Conservation (phyloP, 2,329 filamentous ascomycete genomes). For the Sarocladium kiliense region DNA sequence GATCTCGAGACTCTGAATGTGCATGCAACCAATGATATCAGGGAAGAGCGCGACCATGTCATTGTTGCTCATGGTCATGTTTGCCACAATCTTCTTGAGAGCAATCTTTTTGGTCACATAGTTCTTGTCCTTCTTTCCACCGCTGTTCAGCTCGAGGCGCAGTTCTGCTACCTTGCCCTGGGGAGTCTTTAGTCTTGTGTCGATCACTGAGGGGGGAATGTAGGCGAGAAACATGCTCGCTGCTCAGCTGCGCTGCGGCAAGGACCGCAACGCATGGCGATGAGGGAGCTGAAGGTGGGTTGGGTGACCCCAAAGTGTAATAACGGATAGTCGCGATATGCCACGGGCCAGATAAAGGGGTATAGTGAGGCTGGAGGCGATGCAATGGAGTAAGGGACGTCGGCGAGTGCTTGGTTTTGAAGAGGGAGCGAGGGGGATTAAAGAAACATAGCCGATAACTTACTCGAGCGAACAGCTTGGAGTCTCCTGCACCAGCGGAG, state of each 20-base stretch:
- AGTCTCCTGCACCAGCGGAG: constrained; percentile 73
- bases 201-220: constrained; percentile 33
- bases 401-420: not conserved
- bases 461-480: constrained; percentile 98
- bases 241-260: not conserved
- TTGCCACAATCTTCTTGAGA: constrained; percentile 98
- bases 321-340: not conserved
- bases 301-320: not conserved
- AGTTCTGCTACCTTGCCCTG: constrained; percentile 99
- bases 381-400: not conserved
- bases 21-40: constrained; percentile 93
- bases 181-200: constrained; percentile 49
- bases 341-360: not conserved
- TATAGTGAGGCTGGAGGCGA: not conserved
- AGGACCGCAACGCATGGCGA: not conserved
- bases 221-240: constrained; percentile 50
- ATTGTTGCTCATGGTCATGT: constrained; percentile 99
- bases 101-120: constrained; percentile 93
- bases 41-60: constrained; percentile 98
- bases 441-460: constrained; percentile 26
- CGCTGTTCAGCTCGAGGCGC: constrained; percentile 86
- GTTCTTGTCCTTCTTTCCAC: constrained; percentile 98
- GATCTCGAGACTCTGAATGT: constrained; percentile 89
- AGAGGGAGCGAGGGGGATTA: constrained; percentile 5
- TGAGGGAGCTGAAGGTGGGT: too few species aligned